Evolutionary conservation across 345 rosid genomes (phyloP), one percentile per base, ranked within the genome.

Genomic region (Dimocarpus longan): DNA sequence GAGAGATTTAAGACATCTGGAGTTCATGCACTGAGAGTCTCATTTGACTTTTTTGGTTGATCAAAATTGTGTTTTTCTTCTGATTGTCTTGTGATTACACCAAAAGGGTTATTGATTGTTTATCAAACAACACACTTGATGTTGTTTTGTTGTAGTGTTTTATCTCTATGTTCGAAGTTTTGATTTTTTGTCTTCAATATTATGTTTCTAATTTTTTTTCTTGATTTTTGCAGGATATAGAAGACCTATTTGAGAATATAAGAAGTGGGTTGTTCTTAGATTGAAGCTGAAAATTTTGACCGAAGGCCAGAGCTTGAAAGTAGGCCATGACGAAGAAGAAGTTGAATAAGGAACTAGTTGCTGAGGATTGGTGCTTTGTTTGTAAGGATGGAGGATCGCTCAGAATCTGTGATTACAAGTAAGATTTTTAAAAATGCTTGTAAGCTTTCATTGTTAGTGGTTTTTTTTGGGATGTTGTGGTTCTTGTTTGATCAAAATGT

Each of bases 311-410:
- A 60, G 44, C 37, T 26, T 26, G 0, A 26, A 26, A 26, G 28
- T 26, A 26, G 28, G 28, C 28, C 10, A 63, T 74, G 50, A 74
- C 32, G 50, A 79, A 50, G 57, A 79, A 44, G 74, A 79, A 67
- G 18, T 76, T 65, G n/a, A 75, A 75, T 73, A 81, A 77, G 68
- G 90, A 87, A 43, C 84, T 80, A 2, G 28, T 44, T 4, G 76
- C 87, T 16, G 91, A 89, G 21, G 86, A 82, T 74, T 83, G 78
- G 73, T 89, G 93, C 67, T 86, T 89, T 74, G 24, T 68, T 44
- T 89, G 93, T 85, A 88, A 89, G 73, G 91, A 89, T 76, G 93
- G 93, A 24, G 93, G 93, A 21, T 37, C 37, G 2, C 85, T 89
- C 15, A 82, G 81, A 42, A 44, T 89, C 13, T 89, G 91, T 54